Conservation (phyloP, 164 flowering plant genomes). For the Tetrastigma voinierianum region DNA sequence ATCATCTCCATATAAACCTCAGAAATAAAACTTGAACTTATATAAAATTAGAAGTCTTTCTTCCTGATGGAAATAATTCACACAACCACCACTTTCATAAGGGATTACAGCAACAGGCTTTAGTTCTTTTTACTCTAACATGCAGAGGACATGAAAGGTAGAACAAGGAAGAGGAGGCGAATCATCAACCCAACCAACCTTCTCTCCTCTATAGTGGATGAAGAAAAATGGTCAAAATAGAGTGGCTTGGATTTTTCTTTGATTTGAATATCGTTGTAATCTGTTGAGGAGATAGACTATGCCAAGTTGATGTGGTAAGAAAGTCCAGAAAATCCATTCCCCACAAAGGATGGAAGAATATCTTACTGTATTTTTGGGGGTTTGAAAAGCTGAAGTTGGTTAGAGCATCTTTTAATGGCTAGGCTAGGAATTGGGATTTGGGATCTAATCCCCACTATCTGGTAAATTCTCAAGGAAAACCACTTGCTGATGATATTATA, state of each 20-base stretch:
- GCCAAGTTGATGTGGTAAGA: conserved; percentile 4
- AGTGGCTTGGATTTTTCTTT: background rate
- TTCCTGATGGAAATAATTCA: no score
- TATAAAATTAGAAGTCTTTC: no score
- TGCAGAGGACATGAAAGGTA: background rate
- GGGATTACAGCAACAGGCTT: background rate
- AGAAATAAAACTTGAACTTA: background rate
- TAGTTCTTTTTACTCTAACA: background rate
- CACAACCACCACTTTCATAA: background rate
- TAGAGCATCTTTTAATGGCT: conserved; percentile 12
- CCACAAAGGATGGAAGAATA: conserved; percentile 11
- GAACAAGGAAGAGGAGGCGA: background rate
- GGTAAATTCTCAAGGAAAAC: conserved; percentile 17
- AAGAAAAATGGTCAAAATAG: no score
- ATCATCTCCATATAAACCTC: background rate
- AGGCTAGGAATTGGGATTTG: conserved; percentile 13
- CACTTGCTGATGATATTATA: conserved; percentile 26
- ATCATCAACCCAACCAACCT: no score
- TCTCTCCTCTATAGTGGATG: no score
- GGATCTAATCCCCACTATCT: conserved; percentile 35
- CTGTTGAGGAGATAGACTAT: no score
- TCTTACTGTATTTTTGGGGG: conserved; percentile 6
- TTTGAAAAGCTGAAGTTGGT: background rate
- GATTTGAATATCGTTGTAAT: no score
- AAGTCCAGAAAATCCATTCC: background rate